A percentile compares a stretch with the other conserved stretches of the same genome.
phyloP scores from a whole-genome alignment of 2,329 filamentous ascomycete species.

The Gaeumannomyces tritici region DNA sequence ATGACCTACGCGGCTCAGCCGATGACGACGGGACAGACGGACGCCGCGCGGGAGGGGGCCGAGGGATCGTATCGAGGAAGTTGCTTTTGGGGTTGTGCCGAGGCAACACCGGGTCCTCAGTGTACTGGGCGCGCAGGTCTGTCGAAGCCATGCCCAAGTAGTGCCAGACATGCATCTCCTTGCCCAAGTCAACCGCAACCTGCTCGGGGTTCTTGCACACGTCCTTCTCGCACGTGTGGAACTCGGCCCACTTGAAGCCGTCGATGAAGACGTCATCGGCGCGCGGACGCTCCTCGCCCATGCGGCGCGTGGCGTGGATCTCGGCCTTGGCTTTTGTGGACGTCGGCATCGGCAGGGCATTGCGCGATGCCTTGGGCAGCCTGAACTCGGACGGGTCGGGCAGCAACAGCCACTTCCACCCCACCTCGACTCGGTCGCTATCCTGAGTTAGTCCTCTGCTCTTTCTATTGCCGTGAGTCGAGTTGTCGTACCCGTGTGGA shows the following conservation, averaged over 20 bases:
- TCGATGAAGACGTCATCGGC: constrained; percentile 59
- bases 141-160: constrained; percentile 83
- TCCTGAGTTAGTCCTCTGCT: constrained; percentile 26
- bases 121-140: constrained; percentile 85
- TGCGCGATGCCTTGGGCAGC: constrained; percentile 64
- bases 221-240: constrained; percentile 49
- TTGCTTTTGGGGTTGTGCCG: constrained; percentile 60
- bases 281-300: constrained; percentile 51
- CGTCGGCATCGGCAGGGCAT: constrained; percentile 61
- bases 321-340: constrained; percentile 54
- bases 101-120: constrained; percentile 57
- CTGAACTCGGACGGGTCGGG: constrained; percentile 61
- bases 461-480: constrained; percentile 7
- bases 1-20: constrained; percentile 10
- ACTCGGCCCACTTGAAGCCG: constrained; percentile 70
- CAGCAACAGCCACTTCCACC: constrained; percentile 77
- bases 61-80: constrained; percentile 60
- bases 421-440: constrained; percentile 66
- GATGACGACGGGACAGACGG: constrained; percentile 10
- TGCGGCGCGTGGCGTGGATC: constrained; percentile 57
- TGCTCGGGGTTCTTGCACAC: constrained; percentile 42
- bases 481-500: constrained; percentile 62
- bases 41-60: constrained; percentile 21
- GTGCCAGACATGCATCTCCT: constrained; percentile 73
- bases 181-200: constrained; percentile 61